Percentiles rank a stretch among this genome's conserved stretches.
phyloP scores from a whole-genome alignment of 202 grass and related monocot species.

The Carex arenaria region DNA sequence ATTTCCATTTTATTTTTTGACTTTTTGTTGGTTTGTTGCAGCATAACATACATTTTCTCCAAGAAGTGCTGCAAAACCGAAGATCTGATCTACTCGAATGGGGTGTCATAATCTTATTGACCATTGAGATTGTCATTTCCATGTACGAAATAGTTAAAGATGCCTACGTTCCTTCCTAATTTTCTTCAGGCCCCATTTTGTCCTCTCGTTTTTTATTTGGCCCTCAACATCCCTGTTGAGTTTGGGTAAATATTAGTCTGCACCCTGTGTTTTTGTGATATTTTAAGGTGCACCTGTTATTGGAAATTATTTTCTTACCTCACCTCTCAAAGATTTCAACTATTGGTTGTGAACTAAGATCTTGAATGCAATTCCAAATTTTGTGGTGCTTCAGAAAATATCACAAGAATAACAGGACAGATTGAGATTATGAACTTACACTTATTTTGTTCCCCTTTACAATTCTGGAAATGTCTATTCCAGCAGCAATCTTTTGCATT shows the following conservation, averaged over 20 bases:
- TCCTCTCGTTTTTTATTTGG: neutral
- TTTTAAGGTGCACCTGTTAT: neutral
- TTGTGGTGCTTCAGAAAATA: neutral
- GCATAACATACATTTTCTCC: constrained; percentile 95
- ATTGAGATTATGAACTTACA: neutral
- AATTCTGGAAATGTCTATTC: neutral
- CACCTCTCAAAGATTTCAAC: neutral
- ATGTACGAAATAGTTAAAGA: constrained; percentile 78
- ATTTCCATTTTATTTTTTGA: constrained; percentile 26
- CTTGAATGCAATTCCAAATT: neutral
- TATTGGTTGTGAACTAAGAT: neutral
- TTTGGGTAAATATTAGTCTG: neutral
- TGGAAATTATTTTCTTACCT: neutral
- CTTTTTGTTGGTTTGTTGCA: constrained; percentile 28
- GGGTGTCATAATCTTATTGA: constrained; percentile 72
- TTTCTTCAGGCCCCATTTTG: neutral
- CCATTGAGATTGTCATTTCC: constrained; percentile 71
- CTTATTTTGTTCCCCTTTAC: neutral
- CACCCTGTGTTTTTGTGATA: neutral
- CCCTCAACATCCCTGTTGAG: constrained; percentile 4
- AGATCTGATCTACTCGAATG: constrained; percentile 78
- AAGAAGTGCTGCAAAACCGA: constrained; percentile 91
- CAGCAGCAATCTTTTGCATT: neutral
- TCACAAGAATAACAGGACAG: neutral
- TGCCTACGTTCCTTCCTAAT: constrained; percentile 48